Evolutionary conservation across 345 rosid species (phyloP).

Genomic region (Citrus glauca): DNA sequence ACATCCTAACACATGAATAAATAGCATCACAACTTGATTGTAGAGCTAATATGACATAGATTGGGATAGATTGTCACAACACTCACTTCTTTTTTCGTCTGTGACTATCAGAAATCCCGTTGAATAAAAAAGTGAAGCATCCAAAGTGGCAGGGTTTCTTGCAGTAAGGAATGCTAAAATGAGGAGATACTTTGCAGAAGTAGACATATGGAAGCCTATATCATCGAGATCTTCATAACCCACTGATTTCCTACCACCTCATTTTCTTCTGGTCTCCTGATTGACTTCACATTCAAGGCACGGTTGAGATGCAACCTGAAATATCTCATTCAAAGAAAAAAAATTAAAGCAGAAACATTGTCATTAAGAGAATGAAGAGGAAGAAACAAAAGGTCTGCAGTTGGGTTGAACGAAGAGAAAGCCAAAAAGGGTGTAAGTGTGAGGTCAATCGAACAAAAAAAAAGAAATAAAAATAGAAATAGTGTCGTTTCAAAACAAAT

Average conservation of each 20-base stretch:
- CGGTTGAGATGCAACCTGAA: conserved; percentile 40
- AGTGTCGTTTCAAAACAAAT: too few relatives aligned
- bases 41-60: background rate
- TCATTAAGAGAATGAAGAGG: too few relatives aligned
- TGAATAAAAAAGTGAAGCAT: conserved; percentile 89
- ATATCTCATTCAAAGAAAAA: conserved; percentile 57
- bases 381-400: too few relatives aligned
- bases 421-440: too few relatives aligned
- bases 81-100: conserved; percentile 86
- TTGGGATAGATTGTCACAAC: conserved; percentile 1
- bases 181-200: conserved; percentile 80
- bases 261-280: conserved; percentile 33
- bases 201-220: conserved; percentile 77
- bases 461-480: too few relatives aligned
- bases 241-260: conserved; percentile 31
- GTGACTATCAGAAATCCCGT: conserved; percentile 66
- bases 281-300: conserved; percentile 38
- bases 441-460: too few relatives aligned
- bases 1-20: background rate
- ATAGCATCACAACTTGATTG: background rate
- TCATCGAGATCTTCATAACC: conserved; percentile 30
- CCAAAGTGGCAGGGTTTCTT: conserved; percentile 89
- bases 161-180: conserved; percentile 90
- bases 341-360: too few relatives aligned
- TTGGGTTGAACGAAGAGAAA: too few relatives aligned